These are phyloP conservation scores for Aspergillus thermomutatus DNA, from an alignment of 2,329 filamentous ascomycete species.

Conservation along the genomic window DNA sequence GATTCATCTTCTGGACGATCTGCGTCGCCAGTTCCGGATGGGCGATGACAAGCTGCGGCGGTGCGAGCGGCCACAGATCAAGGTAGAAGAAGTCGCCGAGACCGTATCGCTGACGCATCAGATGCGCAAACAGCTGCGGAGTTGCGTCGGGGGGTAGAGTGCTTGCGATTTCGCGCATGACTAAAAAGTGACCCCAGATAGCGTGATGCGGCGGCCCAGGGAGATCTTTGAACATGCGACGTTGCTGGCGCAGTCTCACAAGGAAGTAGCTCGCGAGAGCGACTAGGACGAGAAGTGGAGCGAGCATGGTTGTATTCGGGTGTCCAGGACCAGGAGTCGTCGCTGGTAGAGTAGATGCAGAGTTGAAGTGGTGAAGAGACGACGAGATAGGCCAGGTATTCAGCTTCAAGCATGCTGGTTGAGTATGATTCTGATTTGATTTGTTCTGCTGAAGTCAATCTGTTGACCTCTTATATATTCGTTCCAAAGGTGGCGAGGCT, in stretches of 20 bases:
- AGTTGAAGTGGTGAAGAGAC: slow-evolving; percentile 14
- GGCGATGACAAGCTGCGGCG: slow-evolving; percentile 35
- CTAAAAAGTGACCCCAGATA: slow-evolving; percentile 17
- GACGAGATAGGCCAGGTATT: slow-evolving; percentile 9
- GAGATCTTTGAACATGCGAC: slow-evolving; percentile 15
- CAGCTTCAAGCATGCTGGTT: slow-evolving; percentile 13
- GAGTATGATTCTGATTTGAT: slow-evolving; percentile 1
- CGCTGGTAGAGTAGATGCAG: slow-evolving; percentile 13
- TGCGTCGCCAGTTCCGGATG: slow-evolving; percentile 39
- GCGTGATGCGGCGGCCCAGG: slow-evolving; percentile 18
- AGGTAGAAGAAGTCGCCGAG: slow-evolving; percentile 27
- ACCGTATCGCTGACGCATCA: slow-evolving; percentile 15
- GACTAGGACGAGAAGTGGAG: slow-evolving; percentile 6
- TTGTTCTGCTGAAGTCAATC: background rate
- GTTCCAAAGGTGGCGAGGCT: background rate
- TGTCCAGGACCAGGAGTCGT: slow-evolving; percentile 4
- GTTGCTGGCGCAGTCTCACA: slow-evolving; percentile 11
- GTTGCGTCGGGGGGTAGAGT: slow-evolving; percentile 14
- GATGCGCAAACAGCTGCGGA: slow-evolving; percentile 14
- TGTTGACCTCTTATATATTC: slow-evolving; percentile 2
- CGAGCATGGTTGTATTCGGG: slow-evolving; percentile 8
- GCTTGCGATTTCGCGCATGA: slow-evolving; percentile 17
- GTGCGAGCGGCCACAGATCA: slow-evolving; percentile 39
- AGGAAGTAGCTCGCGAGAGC: slow-evolving; percentile 10
- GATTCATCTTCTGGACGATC: slow-evolving; percentile 35